These are phyloP conservation scores for Phytophthora pluvialis DNA, from an alignment of 352 stramenopile species.

Conservation along the genomic window DNA sequence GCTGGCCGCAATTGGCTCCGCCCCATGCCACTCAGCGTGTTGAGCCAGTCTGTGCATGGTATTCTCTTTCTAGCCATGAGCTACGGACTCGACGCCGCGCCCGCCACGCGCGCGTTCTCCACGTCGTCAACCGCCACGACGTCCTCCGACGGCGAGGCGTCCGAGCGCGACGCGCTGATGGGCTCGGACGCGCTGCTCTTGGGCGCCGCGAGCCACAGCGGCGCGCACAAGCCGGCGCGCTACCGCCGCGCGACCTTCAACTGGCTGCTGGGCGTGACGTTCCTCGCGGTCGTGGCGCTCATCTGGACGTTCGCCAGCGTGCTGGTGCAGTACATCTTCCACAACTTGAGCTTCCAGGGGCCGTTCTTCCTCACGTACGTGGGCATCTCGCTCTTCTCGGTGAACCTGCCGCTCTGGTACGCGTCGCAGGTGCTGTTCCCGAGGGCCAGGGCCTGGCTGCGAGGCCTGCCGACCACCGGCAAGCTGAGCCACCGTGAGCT, in stretches of 20 bases:
- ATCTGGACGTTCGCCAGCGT: conserved; percentile 90
- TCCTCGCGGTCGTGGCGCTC: conserved; percentile 74
- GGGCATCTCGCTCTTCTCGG: conserved; percentile 84
- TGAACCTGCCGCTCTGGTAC: conserved; percentile 86
- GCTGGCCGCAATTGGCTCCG: conserved; percentile 5
- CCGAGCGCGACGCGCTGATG: conserved; percentile 32
- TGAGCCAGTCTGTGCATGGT: conserved; percentile 1
- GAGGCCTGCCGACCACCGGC: conserved; percentile 40
- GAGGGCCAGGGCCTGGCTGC: conserved; percentile 42
- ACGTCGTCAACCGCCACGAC: conserved; percentile 29
- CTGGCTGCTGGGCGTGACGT: conserved; percentile 77
- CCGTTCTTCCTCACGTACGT: conserved; percentile 93
- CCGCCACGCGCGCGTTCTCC: conserved; percentile 27
- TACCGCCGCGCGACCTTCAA: conserved; percentile 48
- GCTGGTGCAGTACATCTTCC: conserved; percentile 90
- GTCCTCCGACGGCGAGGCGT: conserved; percentile 28
- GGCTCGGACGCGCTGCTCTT: conserved; percentile 31
- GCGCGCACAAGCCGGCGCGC: conserved; percentile 10
- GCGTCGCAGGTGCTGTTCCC: conserved; percentile 59
- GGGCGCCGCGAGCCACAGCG: conserved; percentile 19
- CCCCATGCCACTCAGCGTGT: background rate
- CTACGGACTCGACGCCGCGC: conserved; percentile 13
- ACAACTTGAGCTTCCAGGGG: conserved; percentile 82
- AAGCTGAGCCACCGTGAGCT: conserved; percentile 48
- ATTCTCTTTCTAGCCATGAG: conserved; percentile 27